Base-by-base conservation (phyloP, 345 rosid genomes). In the Aquilaria yunnanensis region DNA sequence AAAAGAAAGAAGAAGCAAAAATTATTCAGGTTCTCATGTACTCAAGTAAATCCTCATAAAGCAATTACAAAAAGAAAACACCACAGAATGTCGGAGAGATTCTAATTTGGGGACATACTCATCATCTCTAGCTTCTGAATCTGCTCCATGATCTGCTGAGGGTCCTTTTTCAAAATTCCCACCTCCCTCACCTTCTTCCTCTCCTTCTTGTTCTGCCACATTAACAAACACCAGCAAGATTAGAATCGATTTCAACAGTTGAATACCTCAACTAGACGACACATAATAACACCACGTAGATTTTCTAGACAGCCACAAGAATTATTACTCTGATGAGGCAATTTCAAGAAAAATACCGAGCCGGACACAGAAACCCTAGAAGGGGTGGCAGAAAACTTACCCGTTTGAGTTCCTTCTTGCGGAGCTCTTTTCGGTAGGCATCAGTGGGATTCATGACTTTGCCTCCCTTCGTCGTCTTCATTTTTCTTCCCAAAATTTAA, bases 381-480 rank as follows among this genome's bases (percentile, higher is more conserved):
- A 23, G 16, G 14, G 13, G 34, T 31, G 43, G 12, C 14, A 3
- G n/a, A 31, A 41, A 51, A 37, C 14, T 66, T 77, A 80, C 99
- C 83, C 99, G 85, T 76, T 88, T 94, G 57, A 94, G 78, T 72
- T 94, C 97, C 69, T 83, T 87, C 81, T 90, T 94, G 31, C 97
- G 97, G 47, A 83, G 81, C 88, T 94, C 88, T 78, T 94, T 94
- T 47, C 99, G 97, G 60, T 88, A 94, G 45, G 99, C 99, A 60
- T 94, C 99, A 57, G 97, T 94, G 67, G 99, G 99, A 83, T 94
- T 94, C 97, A 94, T 90, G 66, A 90, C 96, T 70, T 94, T 90
- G 67, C 99, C 99, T 74, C 97, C 99, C 67, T 90, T 94, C 16
- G 99, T 90, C 67, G 99, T 94, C 96, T 94, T 94, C 99, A 94